Base-by-base conservation (phyloP, 2,329 filamentous ascomycete species). In the Hypoxylon sp. region DNA sequence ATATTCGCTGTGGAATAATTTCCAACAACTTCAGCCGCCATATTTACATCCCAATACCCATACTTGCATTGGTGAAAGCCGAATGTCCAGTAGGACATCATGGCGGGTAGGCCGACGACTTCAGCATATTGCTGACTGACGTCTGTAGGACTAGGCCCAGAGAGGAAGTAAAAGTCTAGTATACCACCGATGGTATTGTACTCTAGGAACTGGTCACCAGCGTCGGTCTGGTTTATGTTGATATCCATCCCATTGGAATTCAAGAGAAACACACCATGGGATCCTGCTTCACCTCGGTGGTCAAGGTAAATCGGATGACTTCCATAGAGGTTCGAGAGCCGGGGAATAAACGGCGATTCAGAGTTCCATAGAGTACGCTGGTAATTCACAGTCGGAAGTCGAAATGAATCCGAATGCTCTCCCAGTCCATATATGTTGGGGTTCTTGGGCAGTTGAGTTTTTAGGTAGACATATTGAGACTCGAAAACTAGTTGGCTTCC, bases 241-340 rank as follows among this genome's bases (percentile, higher is more conserved):
- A 92, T 85, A 67, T 92, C 88, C 87, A 91, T 91, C 33, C 84
- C 88, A 74, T 90, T 87, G 22, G 86, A 86, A 74, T 89, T 91
- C 69, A 89, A 76, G 19, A 90, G 79, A 74, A 90, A 88, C 17
- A 90, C 89, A 11, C 88, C 81, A 84, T 90, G 61, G 78, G 87
- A 75, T 78, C 85, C 76, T 73, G 75, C 67, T 8, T 56, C 68
- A 11, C 83, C 83, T 22, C 88, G 83, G 74, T 91, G 86, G 65
- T 91, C 89, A 70, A 88, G 84, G 77, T 91, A 91, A 22, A 91
- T 80, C 0, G 89, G 89, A 73, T 91, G 89, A 55, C 84, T 85
- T 47, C 89, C 88, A 72, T 92, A 91, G 5, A 91, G 78, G 72
- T 91, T 91, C 11, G 86, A 78, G 3, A 76, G 57, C 0, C 68